Conservation (phyloP, 2,329 filamentous ascomycete genomes). For the Hymenoscyphus infarciens region DNA sequence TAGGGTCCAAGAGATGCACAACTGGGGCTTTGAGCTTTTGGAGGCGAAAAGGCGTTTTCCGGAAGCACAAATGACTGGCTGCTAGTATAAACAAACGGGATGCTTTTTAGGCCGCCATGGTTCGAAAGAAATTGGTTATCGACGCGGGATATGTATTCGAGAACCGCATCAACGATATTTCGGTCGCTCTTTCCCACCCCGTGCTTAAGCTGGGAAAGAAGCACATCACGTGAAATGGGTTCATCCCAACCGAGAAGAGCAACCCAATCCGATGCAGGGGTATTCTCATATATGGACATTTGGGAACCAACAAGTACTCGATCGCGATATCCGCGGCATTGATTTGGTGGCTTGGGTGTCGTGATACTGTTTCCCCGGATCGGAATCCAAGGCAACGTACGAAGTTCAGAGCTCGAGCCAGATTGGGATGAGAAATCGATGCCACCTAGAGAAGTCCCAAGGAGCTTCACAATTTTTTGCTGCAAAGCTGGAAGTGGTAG, state of each 20-base stretch:
- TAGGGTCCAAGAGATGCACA: conserved; percentile 24
- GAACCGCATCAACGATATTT: conserved; percentile 21
- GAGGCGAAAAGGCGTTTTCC: conserved; percentile 22
- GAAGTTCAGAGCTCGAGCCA: not conserved
- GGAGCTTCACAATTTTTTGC: conserved; percentile 13
- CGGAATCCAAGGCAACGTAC: conserved; percentile 21
- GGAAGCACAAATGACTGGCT: conserved; percentile 17
- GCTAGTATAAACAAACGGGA: conserved; percentile 20
- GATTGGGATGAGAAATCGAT: not conserved
- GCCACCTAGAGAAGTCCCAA: conserved; percentile 11
- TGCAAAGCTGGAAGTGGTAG: conserved; percentile 12
- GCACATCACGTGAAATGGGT: conserved; percentile 14
- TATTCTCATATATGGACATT: conserved; percentile 17
- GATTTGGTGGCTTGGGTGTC: conserved; percentile 13
- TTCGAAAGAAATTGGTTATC: not conserved
- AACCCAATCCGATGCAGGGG: conserved; percentile 19
- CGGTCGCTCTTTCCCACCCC: conserved; percentile 16
- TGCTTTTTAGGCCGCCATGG: conserved; percentile 8
- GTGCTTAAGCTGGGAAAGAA: conserved; percentile 23
- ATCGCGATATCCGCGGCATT: conserved; percentile 23
- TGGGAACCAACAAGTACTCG: conserved; percentile 18
- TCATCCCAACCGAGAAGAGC: conserved; percentile 23
- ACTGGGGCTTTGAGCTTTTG: not conserved
- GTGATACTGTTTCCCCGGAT: conserved; percentile 6
- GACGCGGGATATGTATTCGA: conserved; percentile 19